Evolutionary conservation across 805 yeast genomes (phyloP).

Genomic region (Ogataea haglerorum): DNA sequence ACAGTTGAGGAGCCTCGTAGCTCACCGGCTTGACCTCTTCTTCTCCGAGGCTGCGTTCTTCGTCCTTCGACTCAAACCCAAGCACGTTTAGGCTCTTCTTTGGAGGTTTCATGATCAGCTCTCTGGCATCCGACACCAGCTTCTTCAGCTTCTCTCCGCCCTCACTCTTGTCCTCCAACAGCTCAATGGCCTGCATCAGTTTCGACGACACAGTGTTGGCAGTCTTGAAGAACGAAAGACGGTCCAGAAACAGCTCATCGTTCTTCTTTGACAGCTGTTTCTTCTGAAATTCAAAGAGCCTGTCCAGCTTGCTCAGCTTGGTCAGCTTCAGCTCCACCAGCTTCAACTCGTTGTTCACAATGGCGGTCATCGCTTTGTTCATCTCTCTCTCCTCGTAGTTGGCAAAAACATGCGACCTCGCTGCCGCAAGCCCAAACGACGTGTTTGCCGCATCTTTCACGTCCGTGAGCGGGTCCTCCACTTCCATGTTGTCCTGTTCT

Average conservation of each 20-base stretch:
- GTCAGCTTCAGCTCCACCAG: constrained; percentile 62
- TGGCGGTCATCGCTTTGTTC: constrained; percentile 52
- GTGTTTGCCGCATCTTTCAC: constrained; percentile 60
- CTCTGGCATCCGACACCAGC: constrained; percentile 29
- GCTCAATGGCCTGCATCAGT: constrained; percentile 36
- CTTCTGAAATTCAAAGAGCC: constrained; percentile 61
- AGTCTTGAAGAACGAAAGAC: constrained; percentile 61
- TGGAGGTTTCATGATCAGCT: constrained; percentile 29
- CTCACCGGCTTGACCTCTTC: constrained; percentile 51
- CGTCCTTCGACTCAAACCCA: constrained; percentile 25
- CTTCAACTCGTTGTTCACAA: constrained; percentile 59
- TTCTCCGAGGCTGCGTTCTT: constrained; percentile 27
- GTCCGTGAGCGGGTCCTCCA: constrained; percentile 25
- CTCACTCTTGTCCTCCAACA: constrained; percentile 15
- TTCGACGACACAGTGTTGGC: constrained; percentile 50
- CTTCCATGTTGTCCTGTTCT: constrained; percentile 11
- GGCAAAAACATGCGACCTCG: constrained; percentile 76
- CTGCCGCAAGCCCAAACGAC: constrained; percentile 75
- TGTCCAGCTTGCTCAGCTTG: constrained; percentile 59
- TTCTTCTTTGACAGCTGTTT: constrained; percentile 58
- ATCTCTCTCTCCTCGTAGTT: constrained; percentile 77
- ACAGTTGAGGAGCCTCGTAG: constrained; percentile 57
- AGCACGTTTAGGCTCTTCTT: constrained; percentile 32
- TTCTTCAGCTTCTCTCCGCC: constrained; percentile 18
- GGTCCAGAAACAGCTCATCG: constrained; percentile 62